Evolutionary conservation across 441 rosid genomes (phyloP).

Genomic region (Pelargonium myrrhifolium): DNA sequence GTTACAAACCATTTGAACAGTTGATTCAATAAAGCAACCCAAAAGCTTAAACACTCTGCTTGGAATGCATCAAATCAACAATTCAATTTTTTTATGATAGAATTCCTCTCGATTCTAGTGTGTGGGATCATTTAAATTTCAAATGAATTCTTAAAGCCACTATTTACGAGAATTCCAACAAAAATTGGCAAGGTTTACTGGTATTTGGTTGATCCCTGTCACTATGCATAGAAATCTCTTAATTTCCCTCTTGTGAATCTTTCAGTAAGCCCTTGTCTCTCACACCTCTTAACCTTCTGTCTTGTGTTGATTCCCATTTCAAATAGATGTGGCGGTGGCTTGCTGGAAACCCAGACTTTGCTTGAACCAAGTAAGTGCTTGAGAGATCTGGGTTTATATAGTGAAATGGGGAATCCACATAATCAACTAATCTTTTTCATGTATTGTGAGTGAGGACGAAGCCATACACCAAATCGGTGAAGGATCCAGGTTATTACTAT

Average conservation of each 20-base stretch:
- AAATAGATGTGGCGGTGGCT: background rate
- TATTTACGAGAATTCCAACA: background rate
- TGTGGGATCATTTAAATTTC: background rate
- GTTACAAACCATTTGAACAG: background rate
- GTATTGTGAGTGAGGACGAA: background rate
- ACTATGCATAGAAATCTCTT: too few relatives aligned
- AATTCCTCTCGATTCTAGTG: background rate
- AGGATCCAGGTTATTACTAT: background rate
- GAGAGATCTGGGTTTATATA: background rate
- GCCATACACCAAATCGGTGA: background rate
- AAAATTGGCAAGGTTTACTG: background rate
- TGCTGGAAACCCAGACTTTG: too few relatives aligned
- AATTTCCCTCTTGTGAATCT: too few relatives aligned
- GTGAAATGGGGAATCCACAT: background rate
- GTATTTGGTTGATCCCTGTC: too few relatives aligned
- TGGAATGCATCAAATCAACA: background rate
- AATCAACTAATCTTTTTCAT: background rate
- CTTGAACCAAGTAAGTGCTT: background rate
- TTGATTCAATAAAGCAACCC: conserved; percentile 5
- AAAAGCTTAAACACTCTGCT: background rate
- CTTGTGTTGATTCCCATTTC: background rate
- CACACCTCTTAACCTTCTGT: too few relatives aligned
- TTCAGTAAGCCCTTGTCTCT: too few relatives aligned
- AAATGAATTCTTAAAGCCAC: background rate
- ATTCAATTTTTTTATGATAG: background rate